A percentile compares a stretch with the other conserved stretches of the same genome.
Conservation (phyloP, 257 asterid species). For the Solanum rostratum region DNA sequence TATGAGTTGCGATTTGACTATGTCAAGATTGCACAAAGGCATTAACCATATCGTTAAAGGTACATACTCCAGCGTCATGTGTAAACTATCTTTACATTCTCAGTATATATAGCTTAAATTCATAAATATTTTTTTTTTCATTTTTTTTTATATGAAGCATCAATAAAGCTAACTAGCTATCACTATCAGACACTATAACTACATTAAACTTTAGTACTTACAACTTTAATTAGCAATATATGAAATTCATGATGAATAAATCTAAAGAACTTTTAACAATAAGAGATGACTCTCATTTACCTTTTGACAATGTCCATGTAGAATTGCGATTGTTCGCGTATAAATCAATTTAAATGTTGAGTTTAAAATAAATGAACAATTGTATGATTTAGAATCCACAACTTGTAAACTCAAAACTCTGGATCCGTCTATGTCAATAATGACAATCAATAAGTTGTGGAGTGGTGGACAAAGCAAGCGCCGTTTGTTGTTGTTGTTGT, state of each 20-base stretch:
- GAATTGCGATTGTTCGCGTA: neutral
- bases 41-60: neutral
- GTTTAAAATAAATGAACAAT: constrained; percentile 5
- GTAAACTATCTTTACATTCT: neutral
- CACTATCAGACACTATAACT: neutral
- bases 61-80: neutral
- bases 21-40: neutral
- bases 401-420: neutral
- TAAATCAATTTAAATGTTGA: neutral
- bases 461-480: constrained; percentile 25
- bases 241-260: neutral
- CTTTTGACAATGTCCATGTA: neutral
- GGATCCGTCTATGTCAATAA: neutral
- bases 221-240: neutral
- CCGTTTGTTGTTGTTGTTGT: constrained; percentile 1
- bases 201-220: neutral
- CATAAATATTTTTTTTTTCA: neutral
- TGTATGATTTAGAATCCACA: neutral
- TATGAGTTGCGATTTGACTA: neutral
- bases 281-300: neutral
- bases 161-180: neutral
- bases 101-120: neutral
- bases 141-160: neutral
- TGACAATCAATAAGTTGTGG: constrained; percentile 37
- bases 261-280: neutral